Evolutionary conservation across 768 basidiomycete species (phyloP), one percentile per base, ranked within the genome.

Genomic region (Phaeotremella fagi): DNA sequence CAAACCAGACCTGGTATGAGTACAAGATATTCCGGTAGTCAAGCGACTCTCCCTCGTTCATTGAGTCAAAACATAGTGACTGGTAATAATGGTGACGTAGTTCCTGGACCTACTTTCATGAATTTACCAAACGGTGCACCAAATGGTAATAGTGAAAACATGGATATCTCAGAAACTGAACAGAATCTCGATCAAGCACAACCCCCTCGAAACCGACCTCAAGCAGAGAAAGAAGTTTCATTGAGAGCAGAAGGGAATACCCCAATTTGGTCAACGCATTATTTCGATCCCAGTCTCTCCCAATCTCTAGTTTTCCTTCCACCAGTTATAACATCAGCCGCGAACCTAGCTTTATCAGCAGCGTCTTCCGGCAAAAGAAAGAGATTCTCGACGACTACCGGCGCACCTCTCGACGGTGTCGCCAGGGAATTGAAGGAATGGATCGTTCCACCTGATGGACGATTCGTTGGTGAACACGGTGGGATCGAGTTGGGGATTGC

Each of bases 241-340:
- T 57, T 70, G 9, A 44, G 48, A 20, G 60, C 68, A 24, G 55
- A 48, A 15, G 63, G 58, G 11, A 57, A 55, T 16, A 70, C 61
- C n/a, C 63, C 60, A 2, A 67, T 70, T 25, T 70, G 68, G 68
- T 70, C 68, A 16, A 70, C 68, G 1, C 68, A 70, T 26, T 67
- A 59, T 44, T 47, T 70, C 23, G 68, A 70, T 47, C 68, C 68
- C 3, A 53, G 33, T 27, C 52, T 70, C 3, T 55, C 53, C 3
- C 48, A 58, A 18, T 47, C 57, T 4, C 24, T 61, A 0, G 35
- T 66, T 24, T 49, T 56, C 16, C 52, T 70, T 12, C 64, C 64
- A 0, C 61, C 55, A 20, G 57, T 61, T 46, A 55, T 70, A 1
- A 57, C 64, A 4, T 61, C 61, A 29, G 38, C 59, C 3, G 48